Evolutionary conservation across 1,284 basidiomycete species (phyloP), one percentile per base, ranked within the genome.

Genomic region (Entoloma clypeatum): DNA sequence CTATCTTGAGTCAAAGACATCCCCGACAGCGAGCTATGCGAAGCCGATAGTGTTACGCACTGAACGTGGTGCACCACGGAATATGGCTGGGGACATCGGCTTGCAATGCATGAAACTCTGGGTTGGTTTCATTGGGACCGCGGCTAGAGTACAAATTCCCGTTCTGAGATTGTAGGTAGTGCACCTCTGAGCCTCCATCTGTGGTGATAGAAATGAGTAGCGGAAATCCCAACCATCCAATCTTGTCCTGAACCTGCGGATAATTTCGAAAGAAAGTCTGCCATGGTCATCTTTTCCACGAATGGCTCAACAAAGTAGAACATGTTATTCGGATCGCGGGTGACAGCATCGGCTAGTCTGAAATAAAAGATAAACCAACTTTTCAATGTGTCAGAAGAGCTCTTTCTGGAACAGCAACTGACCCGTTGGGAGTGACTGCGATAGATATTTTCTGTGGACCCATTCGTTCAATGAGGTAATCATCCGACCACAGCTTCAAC

Each of bases 91-190:
- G 80, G 11, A 92, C 73, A 56, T 87, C 79, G 8, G 53, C 37
- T 48, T 77, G 75, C 17, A 92, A 63, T 3, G 70, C 56, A 19
- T 68, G 63, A 46, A 91, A 80, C 58, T 92, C 85, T 7, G 83
- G 48, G 13, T 44, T 49, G 21, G 50, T 54, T 4, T 54, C 49
- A 13, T 61, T 55, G 45, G 74, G 77, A 51, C 68, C 70, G 29
- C 56, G 53, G 43, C 56, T 63, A 1, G 76, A 71, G 52, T 78
- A 88, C 22, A 95, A 53, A 59, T 95, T 95, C 7, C 92, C 92
- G 59, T 95, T 91, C 61, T 95, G 92, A 2, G 86, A 89, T 60
- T 95, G 92, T 5, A 95, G 69, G 60, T 94, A 95, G 46, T 72
- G 65, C 3, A 82, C 72, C 39, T 86, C 75, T 13, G 54, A 44